phyloP scores from a whole-genome alignment of 805 yeast species.

The Yarrowia yakushimensis region DNA sequence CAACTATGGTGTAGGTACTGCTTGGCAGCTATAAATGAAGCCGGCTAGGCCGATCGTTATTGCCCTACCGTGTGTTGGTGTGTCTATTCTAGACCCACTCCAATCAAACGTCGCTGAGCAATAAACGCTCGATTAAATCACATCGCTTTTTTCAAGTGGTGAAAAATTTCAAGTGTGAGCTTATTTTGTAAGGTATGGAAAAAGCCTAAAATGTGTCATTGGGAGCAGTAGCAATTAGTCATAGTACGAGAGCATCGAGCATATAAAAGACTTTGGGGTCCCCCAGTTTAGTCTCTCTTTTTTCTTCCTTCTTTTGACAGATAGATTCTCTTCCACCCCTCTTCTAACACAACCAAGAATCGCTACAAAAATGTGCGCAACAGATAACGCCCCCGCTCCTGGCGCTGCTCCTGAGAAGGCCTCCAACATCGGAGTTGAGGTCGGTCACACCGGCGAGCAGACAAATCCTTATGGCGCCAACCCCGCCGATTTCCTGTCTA shows the following conservation, averaged over 20 bases:
- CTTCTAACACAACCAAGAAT: background rate
- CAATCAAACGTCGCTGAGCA: background rate
- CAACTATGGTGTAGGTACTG: background rate
- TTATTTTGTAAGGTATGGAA: background rate
- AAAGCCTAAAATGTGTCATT: constrained; percentile 25
- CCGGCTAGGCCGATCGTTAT: background rate
- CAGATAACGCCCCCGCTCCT: constrained; percentile 25
- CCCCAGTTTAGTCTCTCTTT: constrained; percentile 7
- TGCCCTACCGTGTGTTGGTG: background rate
- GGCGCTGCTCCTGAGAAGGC: constrained; percentile 10
- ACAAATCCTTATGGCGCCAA: constrained; percentile 91
- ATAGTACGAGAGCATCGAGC: constrained; percentile 7
- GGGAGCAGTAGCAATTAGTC: constrained; percentile 26
- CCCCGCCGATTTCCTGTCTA: constrained; percentile 87
- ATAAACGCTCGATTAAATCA: constrained; percentile 8
- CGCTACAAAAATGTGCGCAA: constrained; percentile 19
- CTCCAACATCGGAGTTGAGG: constrained; percentile 21
- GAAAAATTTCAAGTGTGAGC: constrained; percentile 9
- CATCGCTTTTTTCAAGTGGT: background rate
- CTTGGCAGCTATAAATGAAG: no score
- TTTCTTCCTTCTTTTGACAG: background rate
- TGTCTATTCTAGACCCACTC: background rate
- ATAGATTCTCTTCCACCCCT: background rate
- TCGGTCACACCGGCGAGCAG: constrained; percentile 24
- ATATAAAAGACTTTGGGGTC: constrained; percentile 15